Conservation (phyloP, 1,139 yeast genomes). For the Yamadazyma sp. region DNA sequence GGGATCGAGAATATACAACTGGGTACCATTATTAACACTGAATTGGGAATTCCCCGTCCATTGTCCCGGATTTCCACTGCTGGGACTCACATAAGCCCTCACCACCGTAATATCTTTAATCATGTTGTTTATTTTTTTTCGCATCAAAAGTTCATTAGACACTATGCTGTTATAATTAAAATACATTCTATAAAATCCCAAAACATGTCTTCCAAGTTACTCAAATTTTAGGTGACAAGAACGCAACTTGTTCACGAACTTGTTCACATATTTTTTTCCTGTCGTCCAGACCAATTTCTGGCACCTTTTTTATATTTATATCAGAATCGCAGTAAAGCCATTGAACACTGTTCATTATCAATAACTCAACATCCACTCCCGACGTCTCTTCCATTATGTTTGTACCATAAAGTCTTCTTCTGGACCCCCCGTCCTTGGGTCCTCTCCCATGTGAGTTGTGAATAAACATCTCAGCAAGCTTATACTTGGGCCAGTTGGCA, state of each 20-base stretch:
- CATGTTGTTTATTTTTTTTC: slow-evolving; percentile 6
- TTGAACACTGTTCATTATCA: slow-evolving; percentile 24
- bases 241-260: slow-evolving; percentile 26
- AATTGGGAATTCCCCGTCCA: slow-evolving; percentile 40
- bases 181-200: neutral
- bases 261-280: slow-evolving; percentile 25
- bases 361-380: slow-evolving; percentile 31
- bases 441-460: slow-evolving; percentile 29
- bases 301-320: slow-evolving; percentile 23
- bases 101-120: slow-evolving; percentile 13
- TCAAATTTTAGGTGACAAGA: slow-evolving; percentile 14
- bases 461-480: slow-evolving; percentile 25
- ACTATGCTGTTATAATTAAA: neutral
- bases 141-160: too few relatives aligned
- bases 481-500: slow-evolving; percentile 41
- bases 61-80: slow-evolving; percentile 29
- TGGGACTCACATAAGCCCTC: slow-evolving; percentile 12
- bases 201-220: neutral
- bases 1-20: slow-evolving; percentile 39
- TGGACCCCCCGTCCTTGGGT: slow-evolving; percentile 18
- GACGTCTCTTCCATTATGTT: slow-evolving; percentile 26
- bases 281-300: slow-evolving; percentile 20
- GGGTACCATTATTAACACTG: slow-evolving; percentile 37
- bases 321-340: slow-evolving; percentile 29
- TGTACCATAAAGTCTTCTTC: slow-evolving; percentile 28